Evolutionary conservation across 129 eudicot genomes (phyloP), one percentile per base, ranked within the genome.

Genomic region (Flaveria trinervia): DNA sequence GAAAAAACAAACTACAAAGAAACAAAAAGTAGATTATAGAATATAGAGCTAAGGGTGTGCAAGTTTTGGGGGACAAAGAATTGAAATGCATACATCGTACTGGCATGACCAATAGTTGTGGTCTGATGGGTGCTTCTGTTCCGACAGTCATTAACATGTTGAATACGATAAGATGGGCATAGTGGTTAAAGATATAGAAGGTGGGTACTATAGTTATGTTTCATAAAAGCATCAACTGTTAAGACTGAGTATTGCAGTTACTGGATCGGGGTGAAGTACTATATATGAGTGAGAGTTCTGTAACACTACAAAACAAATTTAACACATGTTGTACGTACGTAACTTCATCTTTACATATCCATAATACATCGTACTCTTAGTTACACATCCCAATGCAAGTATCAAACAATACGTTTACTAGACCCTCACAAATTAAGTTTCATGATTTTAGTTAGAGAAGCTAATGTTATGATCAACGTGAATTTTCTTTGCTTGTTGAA

Each of bases 31-130:
- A 26, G 16, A 51, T 26, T 52, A 8, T 36, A 72, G 79, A 26
- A 26, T 26, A 26, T 26, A 26, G 28, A 26, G 28, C 28, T 26
- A 2, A 0, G 54, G 45, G 45, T 77, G 56, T 50, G 16, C 43
- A 77, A 11, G 75, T 46, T 60, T 45, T 78, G 43, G 82, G 82
- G 28, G 82, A 78, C 82, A 78, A 59, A 52, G 30, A 78, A 78
- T 57, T 70, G 44, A 78, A 57, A 77, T 46, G 45, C 25, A 41
- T 15, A 20, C 15, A 60, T 20, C 44, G 23, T 73, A 36, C 57
- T 23, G 44, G 5, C 20, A 67, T 68, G 59, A 77, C 16, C 74
- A 69, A 68, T 69, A 17, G 66, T 44, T 61, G 11, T 75, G 25
- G 71, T 62, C 59, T 61, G 48, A 56, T 56, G 59, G 48, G 20